Evolutionary conservation across 768 basidiomycete genomes (phyloP).

Genomic region (Filobasidium floriforme): DNA sequence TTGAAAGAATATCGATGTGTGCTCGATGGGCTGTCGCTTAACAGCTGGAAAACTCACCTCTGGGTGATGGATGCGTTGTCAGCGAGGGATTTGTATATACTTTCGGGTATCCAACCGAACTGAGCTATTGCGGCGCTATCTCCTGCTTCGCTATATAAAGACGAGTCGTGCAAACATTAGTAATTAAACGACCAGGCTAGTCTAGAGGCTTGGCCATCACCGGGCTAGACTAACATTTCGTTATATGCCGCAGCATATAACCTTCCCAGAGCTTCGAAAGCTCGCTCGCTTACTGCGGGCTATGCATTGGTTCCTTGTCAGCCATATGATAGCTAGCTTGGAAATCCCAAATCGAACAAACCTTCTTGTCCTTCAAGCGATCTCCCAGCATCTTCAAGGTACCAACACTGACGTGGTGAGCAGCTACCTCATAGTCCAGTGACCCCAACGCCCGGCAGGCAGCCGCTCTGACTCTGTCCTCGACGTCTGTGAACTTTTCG

Average conservation of each 20-base stretch:
- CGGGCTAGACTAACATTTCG: slow-evolving; percentile 63
- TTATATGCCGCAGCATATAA: slow-evolving; percentile 74
- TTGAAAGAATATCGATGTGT: background rate
- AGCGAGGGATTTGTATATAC: slow-evolving; percentile 55
- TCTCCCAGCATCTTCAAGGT: slow-evolving; percentile 62
- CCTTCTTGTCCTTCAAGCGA: slow-evolving; percentile 79
- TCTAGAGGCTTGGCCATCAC: too few relatives aligned
- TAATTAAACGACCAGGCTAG: slow-evolving; percentile 4
- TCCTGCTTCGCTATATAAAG: slow-evolving; percentile 60
- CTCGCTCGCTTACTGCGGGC: slow-evolving; percentile 53
- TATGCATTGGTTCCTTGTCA: slow-evolving; percentile 15
- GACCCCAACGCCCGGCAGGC: slow-evolving; percentile 72
- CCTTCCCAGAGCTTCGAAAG: slow-evolving; percentile 65
- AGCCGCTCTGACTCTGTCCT: slow-evolving; percentile 81
- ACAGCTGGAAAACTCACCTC: slow-evolving; percentile 51
- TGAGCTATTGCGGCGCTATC: slow-evolving; percentile 65
- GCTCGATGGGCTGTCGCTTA: background rate
- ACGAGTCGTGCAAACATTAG: background rate
- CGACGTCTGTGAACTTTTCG: slow-evolving; percentile 70
- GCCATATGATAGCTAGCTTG: background rate
- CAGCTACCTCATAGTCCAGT: slow-evolving; percentile 80
- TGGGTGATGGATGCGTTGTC: slow-evolving; percentile 53
- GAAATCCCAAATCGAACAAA: slow-evolving; percentile 37
- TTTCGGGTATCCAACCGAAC: slow-evolving; percentile 87
- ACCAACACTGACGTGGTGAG: slow-evolving; percentile 65